These are phyloP conservation scores for Yueomyces sp. DNA, from an alignment of 1,139 yeast species.

Conservation along the genomic window DNA sequence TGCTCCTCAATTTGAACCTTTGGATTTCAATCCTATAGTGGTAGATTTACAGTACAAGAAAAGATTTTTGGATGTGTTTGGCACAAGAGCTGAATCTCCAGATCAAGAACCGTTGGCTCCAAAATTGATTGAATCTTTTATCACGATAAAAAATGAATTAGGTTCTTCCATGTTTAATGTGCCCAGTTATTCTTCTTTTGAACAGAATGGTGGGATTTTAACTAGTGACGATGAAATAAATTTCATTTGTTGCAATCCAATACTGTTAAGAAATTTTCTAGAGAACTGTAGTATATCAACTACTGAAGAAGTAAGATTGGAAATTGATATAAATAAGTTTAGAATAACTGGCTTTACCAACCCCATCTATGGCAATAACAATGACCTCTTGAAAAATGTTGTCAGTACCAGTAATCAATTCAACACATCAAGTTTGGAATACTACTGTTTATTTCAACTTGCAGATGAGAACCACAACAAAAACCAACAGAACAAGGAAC, in stretches of 20 bases:
- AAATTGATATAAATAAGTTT: constrained; percentile 31
- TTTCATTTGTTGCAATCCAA: constrained; percentile 33
- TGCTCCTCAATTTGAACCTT: constrained; percentile 40
- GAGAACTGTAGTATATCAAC: constrained; percentile 31
- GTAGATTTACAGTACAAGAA: constrained; percentile 32
- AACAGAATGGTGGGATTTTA: constrained; percentile 5
- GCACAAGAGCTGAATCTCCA: constrained; percentile 10
- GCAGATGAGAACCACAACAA: constrained; percentile 6
- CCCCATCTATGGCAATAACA: constrained; percentile 35
- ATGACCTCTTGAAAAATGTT: constrained; percentile 43
- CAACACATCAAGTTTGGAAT: constrained; percentile 33
- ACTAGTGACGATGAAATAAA: constrained; percentile 23
- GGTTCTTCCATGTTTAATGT: constrained; percentile 17
- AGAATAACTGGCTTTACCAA: constrained; percentile 42
- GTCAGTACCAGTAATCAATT: constrained; percentile 43
- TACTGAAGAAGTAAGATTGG: constrained; percentile 44
- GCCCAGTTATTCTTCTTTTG: constrained; percentile 9
- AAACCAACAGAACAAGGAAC: constrained; percentile 6
- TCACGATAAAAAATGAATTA: constrained; percentile 14
- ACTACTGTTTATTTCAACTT: constrained; percentile 17
- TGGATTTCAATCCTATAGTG: constrained; percentile 26
- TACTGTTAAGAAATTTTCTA: constrained; percentile 35
- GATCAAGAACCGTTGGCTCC: constrained; percentile 16
- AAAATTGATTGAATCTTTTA: constrained; percentile 16
- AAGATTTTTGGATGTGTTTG: constrained; percentile 22